Base-by-base conservation (phyloP, 2,329 filamentous ascomycete genomes). In the Colletotrichum spaethianum region DNA sequence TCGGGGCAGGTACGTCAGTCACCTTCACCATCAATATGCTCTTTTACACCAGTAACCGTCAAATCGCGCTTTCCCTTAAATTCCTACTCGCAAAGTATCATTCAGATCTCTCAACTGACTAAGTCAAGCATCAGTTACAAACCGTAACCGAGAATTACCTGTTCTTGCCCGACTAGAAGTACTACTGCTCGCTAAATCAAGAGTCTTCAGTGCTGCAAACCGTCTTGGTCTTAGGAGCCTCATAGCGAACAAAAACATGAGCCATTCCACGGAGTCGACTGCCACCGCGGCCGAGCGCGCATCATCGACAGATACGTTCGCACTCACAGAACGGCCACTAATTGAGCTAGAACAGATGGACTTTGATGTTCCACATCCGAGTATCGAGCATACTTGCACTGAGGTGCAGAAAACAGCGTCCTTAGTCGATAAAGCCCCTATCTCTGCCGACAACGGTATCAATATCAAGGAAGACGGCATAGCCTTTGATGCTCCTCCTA, bases 401-500 rank as follows among this genome's bases (percentile, higher is more conserved):
- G 6, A 26, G n/a, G 5, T 14, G 2, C 11, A 9, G 9, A 26
- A 23, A 9, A 8, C 11, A 4, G n/a, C 26, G 46, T 1, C 6
- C 3, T 8, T 9, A 8, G 12, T 9, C 4, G 18, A 4, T 9
- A 23, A 40, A 23, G 14, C 11, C 53, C n/a, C 3, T 11, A 12
- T 2, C n/a, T 0, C 23, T 8, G 14, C 14, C 12, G n/a, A 38
- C 3, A 8, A 18, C 4, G 12, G 0, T 28, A 31, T 50, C n/a
- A 7, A 56, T 12, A 40, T 28, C 16, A 20, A 57, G 31, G 55
- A 18, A 4, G 38, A 46, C 9, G 7, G n/a, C 2, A 7, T 18
- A 16, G n/a, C 6, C 7, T 4, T n/a, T 5, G 12, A 33, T 0
- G 6, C 33, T 2, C 8, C 31, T 1, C 11, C 4, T 2, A 0